Evolutionary conservation across 2,329 filamentous ascomycete species (phyloP), one percentile per base, ranked within the genome.

Genomic region (Nemania serpens): DNA sequence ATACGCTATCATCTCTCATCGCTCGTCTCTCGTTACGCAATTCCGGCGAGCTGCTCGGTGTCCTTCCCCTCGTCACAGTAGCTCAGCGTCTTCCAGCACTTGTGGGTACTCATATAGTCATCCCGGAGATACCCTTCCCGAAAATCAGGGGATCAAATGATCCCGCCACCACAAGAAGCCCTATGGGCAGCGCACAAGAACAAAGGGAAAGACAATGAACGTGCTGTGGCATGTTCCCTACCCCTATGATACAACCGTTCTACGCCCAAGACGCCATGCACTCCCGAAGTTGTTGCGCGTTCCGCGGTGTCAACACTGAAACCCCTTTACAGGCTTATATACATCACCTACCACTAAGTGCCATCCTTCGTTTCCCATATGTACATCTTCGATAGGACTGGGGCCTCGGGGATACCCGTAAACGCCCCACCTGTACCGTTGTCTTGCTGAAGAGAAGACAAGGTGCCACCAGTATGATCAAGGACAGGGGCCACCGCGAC

Each of bases 401-500:
- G 54, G 57, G 55, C 12, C 20, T 29, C 33, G 15, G 33, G 4
- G 39, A 22, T 43, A 60, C 58, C 42, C 49, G 46, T 55, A 37
- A 43, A 59, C 20, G 12, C 48, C 55, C 5, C 11, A 29, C 42
- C 13, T 13, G 42, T 25, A 11, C 37, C 47, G 42, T 46, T 62
- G 62, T 60, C 55, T 63, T 52, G 50, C 61, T 22, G 29, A 50
- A 59, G 33, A 56, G n/a, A 58, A 46, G 41, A 48, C 5, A 5
- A 58, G 37, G 56, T 36, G 57, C 48, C 34, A 57, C 48, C 34
- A 62, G 57, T 7, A 25, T 18, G 47, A n/a, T 70, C 50, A 74
- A 53, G 77, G 74, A 58, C 50, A 74, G 52, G 77, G 74, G 58
- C 74, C 79, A 41, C 83, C 84, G 64, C 91, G 84, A 72, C 92